A percentile compares a stretch with the other conserved stretches of the same genome.
phyloP scores from a whole-genome alignment of 208 protist genomes.

The Porcisia hertigi region DNA sequence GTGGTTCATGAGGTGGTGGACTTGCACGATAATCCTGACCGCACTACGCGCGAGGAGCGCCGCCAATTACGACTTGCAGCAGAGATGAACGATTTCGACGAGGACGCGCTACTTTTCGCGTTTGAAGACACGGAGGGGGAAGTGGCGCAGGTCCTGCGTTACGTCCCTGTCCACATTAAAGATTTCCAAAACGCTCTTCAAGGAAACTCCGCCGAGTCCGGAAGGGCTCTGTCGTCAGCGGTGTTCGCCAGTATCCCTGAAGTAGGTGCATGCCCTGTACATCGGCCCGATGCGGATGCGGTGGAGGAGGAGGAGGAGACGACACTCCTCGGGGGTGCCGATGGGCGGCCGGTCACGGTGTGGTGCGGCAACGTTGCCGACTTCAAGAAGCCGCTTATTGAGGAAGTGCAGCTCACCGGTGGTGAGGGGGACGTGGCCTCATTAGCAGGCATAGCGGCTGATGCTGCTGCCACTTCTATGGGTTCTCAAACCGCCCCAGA shows the following conservation, averaged over 20 bases:
- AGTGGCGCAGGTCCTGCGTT: constrained; percentile 58
- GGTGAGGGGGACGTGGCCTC: background rate
- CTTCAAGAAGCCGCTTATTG: constrained; percentile 69
- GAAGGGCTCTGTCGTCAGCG: background rate
- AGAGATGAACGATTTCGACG: constrained; percentile 68
- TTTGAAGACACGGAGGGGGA: constrained; percentile 80
- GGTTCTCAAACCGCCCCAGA: background rate
- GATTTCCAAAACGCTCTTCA: constrained; percentile 55
- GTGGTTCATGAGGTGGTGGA: constrained; percentile 65
- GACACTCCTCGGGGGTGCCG: constrained; percentile 30
- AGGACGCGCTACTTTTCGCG: constrained; percentile 63
- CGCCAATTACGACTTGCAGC: constrained; percentile 42
- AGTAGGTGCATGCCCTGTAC: background rate
- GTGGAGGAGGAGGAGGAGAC: constrained; percentile 68
- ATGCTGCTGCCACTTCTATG: background rate
- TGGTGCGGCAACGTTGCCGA: constrained; percentile 83
- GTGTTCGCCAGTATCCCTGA: constrained; percentile 21
- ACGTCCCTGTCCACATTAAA: constrained; percentile 61
- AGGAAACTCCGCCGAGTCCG: constrained; percentile 10
- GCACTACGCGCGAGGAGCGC: constrained; percentile 49
- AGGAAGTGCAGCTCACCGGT: constrained; percentile 30
- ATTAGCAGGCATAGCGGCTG: background rate
- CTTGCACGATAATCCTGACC: constrained; percentile 52
- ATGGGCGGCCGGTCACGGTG: constrained; percentile 41
- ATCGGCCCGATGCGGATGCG: constrained; percentile 17